Evolutionary conservation across 768 basidiomycete species (phyloP).

Genomic region (Pulveroboletus sp.): DNA sequence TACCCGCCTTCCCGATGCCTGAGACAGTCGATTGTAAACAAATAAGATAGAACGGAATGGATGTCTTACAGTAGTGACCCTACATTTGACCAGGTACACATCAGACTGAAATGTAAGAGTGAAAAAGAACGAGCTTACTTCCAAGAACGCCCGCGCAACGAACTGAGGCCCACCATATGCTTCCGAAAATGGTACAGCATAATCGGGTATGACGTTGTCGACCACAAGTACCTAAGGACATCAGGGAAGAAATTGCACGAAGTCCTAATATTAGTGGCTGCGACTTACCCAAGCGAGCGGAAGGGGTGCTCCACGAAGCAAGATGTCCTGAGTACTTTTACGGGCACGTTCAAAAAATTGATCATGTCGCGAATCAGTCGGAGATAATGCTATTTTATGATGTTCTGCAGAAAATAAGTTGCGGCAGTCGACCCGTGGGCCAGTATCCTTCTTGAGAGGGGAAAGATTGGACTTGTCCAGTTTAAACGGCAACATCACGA

Average conservation of each 20-base stretch:
- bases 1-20: conserved; percentile 27
- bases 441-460: conserved; percentile 15
- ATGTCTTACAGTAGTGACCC: conserved; percentile 26
- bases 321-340: conserved; percentile 12
- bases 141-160: conserved; percentile 24
- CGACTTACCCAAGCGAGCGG: conserved; percentile 26
- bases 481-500: conserved; percentile 14
- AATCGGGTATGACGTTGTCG: conserved; percentile 27
- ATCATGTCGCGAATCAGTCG: conserved; percentile 3
- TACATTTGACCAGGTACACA: conserved; percentile 3
- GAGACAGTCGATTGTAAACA: neutral
- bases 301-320: conserved; percentile 22
- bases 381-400: neutral
- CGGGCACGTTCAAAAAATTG: neutral
- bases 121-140: conserved; percentile 9
- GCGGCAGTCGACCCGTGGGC: conserved; percentile 21
- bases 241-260: neutral
- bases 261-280: no score
- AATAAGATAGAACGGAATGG: neutral
- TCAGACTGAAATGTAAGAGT: neutral
- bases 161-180: conserved; percentile 26
- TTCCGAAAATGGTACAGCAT: conserved; percentile 28
- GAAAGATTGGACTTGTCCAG: conserved; percentile 12
- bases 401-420: conserved; percentile 12
- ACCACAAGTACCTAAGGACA: conserved; percentile 20